Conservation (phyloP, 331 rosid species). For the Dryas integrifolia region DNA sequence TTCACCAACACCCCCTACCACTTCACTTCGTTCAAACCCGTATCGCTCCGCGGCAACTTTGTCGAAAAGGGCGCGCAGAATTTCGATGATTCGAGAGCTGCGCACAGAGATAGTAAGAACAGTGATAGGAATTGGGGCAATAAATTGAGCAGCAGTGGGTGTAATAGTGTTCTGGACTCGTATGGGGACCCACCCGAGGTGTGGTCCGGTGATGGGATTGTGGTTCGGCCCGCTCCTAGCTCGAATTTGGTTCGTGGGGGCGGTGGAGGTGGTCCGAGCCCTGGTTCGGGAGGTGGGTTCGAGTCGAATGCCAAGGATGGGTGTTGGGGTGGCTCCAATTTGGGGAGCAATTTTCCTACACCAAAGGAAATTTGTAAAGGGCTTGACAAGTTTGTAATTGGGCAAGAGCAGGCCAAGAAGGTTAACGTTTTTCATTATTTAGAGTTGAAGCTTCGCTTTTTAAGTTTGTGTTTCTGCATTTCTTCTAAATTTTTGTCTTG, state of each 20-base stretch:
- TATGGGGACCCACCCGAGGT: conserved; percentile 87
- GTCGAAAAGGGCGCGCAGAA: conserved; percentile 33
- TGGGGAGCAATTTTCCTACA: conserved; percentile 75
- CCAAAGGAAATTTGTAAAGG: conserved; percentile 90
- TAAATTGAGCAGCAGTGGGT: conserved; percentile 22
- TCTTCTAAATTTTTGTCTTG: conserved; percentile 16
- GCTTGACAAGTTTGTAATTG: conserved; percentile 91
- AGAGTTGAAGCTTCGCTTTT: neutral
- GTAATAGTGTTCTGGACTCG: conserved; percentile 34
- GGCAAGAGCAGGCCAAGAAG: conserved; percentile 93
- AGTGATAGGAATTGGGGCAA: conserved; percentile 28
- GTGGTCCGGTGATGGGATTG: conserved; percentile 92
- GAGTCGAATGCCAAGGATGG: conserved; percentile 60
- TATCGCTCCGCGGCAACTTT: conserved; percentile 58
- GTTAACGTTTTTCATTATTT: conserved; percentile 26
- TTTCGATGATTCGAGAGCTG: conserved; percentile 18
- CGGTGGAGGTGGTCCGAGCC: conserved; percentile 49
- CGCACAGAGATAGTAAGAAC: conserved; percentile 6
- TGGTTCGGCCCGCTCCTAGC: conserved; percentile 51
- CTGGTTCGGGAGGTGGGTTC: conserved; percentile 57
- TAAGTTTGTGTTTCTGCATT: neutral
- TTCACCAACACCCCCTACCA: conserved; percentile 51
- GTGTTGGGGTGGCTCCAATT: conserved; percentile 82
- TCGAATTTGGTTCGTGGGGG: conserved; percentile 50
- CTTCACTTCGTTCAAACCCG: conserved; percentile 71